Evolutionary conservation across 108 stramenopile genomes (phyloP), one percentile per base, ranked within the genome.

Genomic region (Pseudonitzschia pungens): DNA sequence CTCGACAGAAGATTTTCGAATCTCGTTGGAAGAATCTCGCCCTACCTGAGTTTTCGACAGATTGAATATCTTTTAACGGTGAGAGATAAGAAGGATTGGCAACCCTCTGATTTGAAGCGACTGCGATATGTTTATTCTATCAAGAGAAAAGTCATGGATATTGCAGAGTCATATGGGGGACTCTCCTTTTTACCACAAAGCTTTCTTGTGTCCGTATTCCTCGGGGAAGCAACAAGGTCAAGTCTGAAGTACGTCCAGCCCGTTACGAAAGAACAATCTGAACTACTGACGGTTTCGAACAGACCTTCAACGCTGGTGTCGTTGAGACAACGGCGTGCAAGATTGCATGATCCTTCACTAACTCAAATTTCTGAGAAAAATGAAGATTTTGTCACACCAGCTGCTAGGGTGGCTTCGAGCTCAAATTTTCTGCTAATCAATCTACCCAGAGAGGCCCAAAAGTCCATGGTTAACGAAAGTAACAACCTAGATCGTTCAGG

Each of bases 121-220:
- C 74, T 96, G 43, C 85, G 91, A 20, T 96, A 96, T 67, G 92
- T 96, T 15, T 90, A 88, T 81, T 84, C 91, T 56, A 77, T 93
- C 54, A 96, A 96, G 71, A 85, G 87, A 75, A 93, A 90, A 58
- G 95, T 96, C 16, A 77, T 88, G 41, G 92, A 96, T 22, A 93
- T 96, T 8, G 88, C 91, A 31, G 95, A 96, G 71, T 86, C 81
- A 45, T 96, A 96, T 54, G 95, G 95, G 22, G 95, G 95, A 24
- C 71, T 96, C 5, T 88, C 86, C 11, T 96, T 96, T 71, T 71
- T 96, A 70, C 95, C 95, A 3, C 95, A 96, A 67, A 87, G 85
- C 67, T 96, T 96, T 72, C 89, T 96, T 54, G 89, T 96, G 7
- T 92, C 91, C 20, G 80, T 96, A 20, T 96, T 96, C 64, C 78